Base-by-base conservation (phyloP, 1,284 basidiomycete species). In the Cronartium ribicola region DNA sequence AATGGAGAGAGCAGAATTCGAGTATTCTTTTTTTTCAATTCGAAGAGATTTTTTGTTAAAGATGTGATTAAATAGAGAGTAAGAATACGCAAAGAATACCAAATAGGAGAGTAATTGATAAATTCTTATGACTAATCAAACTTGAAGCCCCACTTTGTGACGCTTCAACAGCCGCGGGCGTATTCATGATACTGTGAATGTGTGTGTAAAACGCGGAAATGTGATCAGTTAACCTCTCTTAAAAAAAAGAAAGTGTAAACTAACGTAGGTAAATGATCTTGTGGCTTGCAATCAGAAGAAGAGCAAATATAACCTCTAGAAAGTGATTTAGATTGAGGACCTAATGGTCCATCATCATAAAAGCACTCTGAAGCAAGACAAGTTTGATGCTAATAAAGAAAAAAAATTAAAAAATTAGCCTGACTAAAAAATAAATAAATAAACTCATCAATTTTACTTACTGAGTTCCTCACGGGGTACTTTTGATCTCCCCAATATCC, bases 401-500 rank as follows among this genome's bases (percentile, higher is more conserved):
- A n/a, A 17, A 14, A 4, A 13, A 57, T 14, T 8, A 36, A n/a
- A 55, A 20, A 41, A 7, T 43, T 59, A 43, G 55, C 22, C 39
- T 41, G 29, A 29, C 1, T 29, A 29, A 2, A 29, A 29, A 29
- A 29, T 29, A 29, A 29, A 1, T 2, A 29, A 29, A 29, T 1
- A n/a, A 48, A 48, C n/a, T 3, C n/a, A 48, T 48, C n/a, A 48
- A 13, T 48, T 13, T 11, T 37, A 40, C 68, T 70, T 63, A 70
- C 68, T n/a, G 68, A 59, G 10, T 70, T 51, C 3, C 60, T 46
- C 13, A 39, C 6, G n/a, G 60, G 59, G 22, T 44, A 51, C 36
- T 70, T 44, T 22, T 70, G 68, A 20, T 70, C 68, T 13, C 68
- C 68, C 68, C 68, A 70, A 40, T 44, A 70, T 6, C 68, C 68